These are phyloP conservation scores for Boletus barrowsii DNA, from an alignment of 768 basidiomycete species.

Conservation along the genomic window DNA sequence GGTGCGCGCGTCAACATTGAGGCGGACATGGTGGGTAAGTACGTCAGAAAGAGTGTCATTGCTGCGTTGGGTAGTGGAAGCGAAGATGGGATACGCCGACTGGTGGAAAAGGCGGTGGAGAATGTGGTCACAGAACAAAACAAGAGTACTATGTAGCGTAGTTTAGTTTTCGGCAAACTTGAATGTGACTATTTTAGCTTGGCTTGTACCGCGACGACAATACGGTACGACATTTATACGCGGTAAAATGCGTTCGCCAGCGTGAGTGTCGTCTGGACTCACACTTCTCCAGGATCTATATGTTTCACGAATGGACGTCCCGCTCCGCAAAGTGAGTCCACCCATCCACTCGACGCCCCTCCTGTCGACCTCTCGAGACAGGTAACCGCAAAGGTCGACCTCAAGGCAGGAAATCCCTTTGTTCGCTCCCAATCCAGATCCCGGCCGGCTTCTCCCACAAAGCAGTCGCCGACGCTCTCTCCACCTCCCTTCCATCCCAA, in stretches of 20 bases:
- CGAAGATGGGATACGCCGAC: conserved; percentile 41
- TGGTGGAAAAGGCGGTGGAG: conserved; percentile 60
- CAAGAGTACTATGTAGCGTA: too few relatives aligned
- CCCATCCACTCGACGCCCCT: background rate
- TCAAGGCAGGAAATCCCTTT: conserved; percentile 33
- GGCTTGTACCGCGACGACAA: conserved; percentile 5
- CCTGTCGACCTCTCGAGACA: conserved; percentile 28
- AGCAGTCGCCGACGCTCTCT: conserved; percentile 29
- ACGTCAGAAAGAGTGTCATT: conserved; percentile 78
- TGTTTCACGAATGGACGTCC: conserved; percentile 35
- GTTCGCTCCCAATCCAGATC: conserved; percentile 33
- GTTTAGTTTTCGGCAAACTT: too few relatives aligned
- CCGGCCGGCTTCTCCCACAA: conserved; percentile 51
- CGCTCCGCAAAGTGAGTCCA: conserved; percentile 44
- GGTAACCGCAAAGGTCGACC: conserved; percentile 54
- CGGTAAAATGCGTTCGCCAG: too few relatives aligned
- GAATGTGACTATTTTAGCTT: too few relatives aligned
- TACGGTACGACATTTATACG: too few relatives aligned
- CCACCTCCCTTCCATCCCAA: conserved; percentile 42
- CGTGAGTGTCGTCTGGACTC: background rate
- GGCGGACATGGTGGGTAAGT: conserved; percentile 93
- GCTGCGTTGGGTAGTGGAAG: conserved; percentile 61
- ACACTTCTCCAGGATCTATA: background rate
- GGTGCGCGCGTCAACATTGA: conserved; percentile 92
- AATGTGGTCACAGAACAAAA: conserved; percentile 29